Percentiles rank a stretch among this genome's conserved stretches.
phyloP scores from a whole-genome alignment of 192 early-diverging fungal species.

The Coemansia furcata region DNA sequence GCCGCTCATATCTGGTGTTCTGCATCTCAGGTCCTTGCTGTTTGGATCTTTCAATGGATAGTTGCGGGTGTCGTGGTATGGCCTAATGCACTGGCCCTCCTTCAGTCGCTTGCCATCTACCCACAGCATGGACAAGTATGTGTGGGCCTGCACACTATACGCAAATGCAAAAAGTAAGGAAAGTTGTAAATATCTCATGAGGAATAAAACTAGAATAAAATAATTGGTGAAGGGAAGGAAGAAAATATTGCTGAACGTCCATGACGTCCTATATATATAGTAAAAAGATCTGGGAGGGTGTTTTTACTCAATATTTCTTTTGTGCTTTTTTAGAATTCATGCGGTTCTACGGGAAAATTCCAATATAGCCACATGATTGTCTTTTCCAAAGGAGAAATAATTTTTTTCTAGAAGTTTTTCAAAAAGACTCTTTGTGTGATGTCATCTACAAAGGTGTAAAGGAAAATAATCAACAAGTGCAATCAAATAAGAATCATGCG shows the following conservation, averaged over 20 bases:
- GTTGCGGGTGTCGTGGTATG: slow-evolving; percentile 19
- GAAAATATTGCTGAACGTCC: background rate
- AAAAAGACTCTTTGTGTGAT: too few species aligned
- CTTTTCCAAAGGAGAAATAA: too few species aligned
- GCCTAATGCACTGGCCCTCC: slow-evolving; percentile 34
- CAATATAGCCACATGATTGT: too few species aligned
- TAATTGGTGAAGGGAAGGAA: background rate
- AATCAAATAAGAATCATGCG: too few species aligned
- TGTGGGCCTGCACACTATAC: slow-evolving; percentile 26
- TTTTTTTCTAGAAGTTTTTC: too few species aligned
- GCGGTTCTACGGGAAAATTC: too few species aligned
- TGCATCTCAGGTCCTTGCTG: slow-evolving; percentile 14
- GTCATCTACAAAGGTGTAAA: too few species aligned
- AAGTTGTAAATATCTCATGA: slow-evolving; percentile 11
- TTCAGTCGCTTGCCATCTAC: slow-evolving; percentile 11
- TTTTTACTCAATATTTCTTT: too few species aligned
- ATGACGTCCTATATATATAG: background rate
- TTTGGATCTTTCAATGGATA: slow-evolving; percentile 21
- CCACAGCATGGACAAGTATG: slow-evolving; percentile 24
- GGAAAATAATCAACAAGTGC: too few species aligned
- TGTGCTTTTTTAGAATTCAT: too few species aligned
- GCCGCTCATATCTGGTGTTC: slow-evolving; percentile 1
- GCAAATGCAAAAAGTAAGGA: slow-evolving; percentile 10
- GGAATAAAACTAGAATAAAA: slow-evolving; percentile 1
- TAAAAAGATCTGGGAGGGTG: background rate